Percentiles rank a stretch among this genome's conserved stretches.
phyloP scores from a whole-genome alignment of 1,139 yeast species.

The Geotrichum aggregatum region DNA sequence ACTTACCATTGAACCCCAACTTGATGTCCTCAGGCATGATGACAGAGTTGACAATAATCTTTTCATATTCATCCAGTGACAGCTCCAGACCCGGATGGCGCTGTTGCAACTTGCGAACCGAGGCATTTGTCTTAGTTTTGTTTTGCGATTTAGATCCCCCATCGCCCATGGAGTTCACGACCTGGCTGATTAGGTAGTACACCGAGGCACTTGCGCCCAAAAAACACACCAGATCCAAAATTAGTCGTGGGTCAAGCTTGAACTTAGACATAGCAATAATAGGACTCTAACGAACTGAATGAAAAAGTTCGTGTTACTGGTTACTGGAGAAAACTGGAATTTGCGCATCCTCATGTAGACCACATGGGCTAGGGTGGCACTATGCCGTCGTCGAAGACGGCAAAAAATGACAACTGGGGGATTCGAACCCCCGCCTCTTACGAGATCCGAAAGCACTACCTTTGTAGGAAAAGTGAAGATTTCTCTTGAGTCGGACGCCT shows the following conservation, averaged over 20 bases:
- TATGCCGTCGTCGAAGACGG: no score
- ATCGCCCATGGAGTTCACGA: slow-evolving; percentile 31
- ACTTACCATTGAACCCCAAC: slow-evolving; percentile 57
- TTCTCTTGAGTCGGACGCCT: slow-evolving; percentile 35
- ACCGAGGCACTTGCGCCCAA: slow-evolving; percentile 81
- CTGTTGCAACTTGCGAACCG: slow-evolving; percentile 56
- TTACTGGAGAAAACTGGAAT: no score
- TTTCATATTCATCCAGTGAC: slow-evolving; percentile 72
- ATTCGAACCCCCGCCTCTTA: slow-evolving; percentile 36
- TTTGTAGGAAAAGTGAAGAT: slow-evolving; percentile 26
- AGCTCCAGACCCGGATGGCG: slow-evolving; percentile 59
- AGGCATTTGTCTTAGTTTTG: slow-evolving; percentile 61
- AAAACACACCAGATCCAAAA: slow-evolving; percentile 61
- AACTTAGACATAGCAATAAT: slow-evolving; percentile 21
- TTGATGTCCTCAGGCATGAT: slow-evolving; percentile 80
- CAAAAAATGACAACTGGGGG: slow-evolving; percentile 29
- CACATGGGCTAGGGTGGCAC: no score
- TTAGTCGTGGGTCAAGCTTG: slow-evolving; percentile 35
- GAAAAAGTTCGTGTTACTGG: no score
- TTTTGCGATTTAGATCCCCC: slow-evolving; percentile 44
- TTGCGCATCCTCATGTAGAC: no score
- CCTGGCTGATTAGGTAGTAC: slow-evolving; percentile 61
- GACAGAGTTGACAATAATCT: slow-evolving; percentile 66
- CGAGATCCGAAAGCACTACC: slow-evolving; percentile 32
- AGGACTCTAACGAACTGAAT: neutral